Evolutionary conservation across 2,329 filamentous ascomycete genomes (phyloP).

Genomic region (Beauveria rudraprayagi): DNA sequence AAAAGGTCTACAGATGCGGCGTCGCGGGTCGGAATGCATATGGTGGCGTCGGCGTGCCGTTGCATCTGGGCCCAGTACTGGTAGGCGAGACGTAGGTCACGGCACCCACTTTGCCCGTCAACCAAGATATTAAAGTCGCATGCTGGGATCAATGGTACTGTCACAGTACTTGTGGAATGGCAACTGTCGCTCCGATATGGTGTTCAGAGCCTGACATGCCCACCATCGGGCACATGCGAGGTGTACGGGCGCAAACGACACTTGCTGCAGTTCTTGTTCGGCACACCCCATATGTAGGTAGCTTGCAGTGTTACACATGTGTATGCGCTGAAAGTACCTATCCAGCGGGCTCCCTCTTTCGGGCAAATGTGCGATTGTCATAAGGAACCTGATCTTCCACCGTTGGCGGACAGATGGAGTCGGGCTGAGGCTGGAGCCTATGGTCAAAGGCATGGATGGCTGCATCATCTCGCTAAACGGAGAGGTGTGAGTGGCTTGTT

Average conservation of each 20-base stretch:
- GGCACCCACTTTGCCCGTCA: not conserved
- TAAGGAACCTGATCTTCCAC: no score
- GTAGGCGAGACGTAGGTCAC: not conserved
- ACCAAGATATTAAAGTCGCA: not conserved
- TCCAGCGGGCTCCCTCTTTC: no score
- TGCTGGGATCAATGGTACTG: not conserved
- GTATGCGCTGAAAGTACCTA: no score
- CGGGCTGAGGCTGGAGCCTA: no score
- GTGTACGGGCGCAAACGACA: not conserved
- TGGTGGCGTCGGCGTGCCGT: not conserved
- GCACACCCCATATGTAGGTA: not conserved
- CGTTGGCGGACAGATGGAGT: no score
- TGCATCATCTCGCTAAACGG: not conserved
- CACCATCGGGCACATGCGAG: not conserved
- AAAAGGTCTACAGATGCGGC: not conserved
- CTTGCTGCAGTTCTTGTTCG: not conserved
- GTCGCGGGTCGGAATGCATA: not conserved
- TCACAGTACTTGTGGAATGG: not conserved
- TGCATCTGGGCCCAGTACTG: not conserved
- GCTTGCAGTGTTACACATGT: not conserved
- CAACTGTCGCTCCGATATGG: not conserved
- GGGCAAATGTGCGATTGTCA: no score
- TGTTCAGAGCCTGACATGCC: not conserved
- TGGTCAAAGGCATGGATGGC: no score
- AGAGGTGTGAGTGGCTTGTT: not conserved